phyloP scores from a whole-genome alignment of 1,284 basidiomycete species.

The Ganoderma multipileum region DNA sequence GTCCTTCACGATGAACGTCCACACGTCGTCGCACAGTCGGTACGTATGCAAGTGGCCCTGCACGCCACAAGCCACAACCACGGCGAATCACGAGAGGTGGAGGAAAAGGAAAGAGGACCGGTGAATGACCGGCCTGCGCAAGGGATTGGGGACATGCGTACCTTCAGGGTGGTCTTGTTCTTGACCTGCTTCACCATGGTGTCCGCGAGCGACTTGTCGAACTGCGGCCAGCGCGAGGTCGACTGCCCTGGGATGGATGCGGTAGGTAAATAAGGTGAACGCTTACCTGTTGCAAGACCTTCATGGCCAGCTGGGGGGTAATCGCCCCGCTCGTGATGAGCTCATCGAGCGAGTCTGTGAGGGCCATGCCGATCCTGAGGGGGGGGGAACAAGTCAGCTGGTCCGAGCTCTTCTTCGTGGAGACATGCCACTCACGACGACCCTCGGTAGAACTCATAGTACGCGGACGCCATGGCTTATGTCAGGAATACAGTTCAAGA shows the following conservation, averaged over 20 bases:
- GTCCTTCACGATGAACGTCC: conserved; percentile 95
- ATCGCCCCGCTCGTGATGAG: conserved; percentile 97
- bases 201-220: conserved; percentile 93
- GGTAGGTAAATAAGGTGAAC: background rate
- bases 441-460: conserved; percentile 92
- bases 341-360: conserved; percentile 99
- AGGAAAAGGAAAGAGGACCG: background rate
- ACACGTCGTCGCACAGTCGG: conserved; percentile 95
- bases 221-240: conserved; percentile 54
- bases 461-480: conserved; percentile 72
- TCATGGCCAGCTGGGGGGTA: conserved; percentile 97
- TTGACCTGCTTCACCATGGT: conserved; percentile 92
- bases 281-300: conserved; percentile 94
- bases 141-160: conserved; percentile 40
- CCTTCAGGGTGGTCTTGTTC: conserved; percentile 91
- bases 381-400: conserved; percentile 22
- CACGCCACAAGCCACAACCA: background rate
- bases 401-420: conserved; percentile 15
- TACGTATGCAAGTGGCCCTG: conserved; percentile 93
- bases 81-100: conserved; percentile 1
- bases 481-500: background rate
- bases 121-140: conserved; percentile 21
- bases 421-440: conserved; percentile 72
- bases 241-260: background rate
- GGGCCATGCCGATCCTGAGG: conserved; percentile 91